Base-by-base conservation (phyloP, 371 early-diverging fungal species). In the Apophysomyces trapeziformis region DNA sequence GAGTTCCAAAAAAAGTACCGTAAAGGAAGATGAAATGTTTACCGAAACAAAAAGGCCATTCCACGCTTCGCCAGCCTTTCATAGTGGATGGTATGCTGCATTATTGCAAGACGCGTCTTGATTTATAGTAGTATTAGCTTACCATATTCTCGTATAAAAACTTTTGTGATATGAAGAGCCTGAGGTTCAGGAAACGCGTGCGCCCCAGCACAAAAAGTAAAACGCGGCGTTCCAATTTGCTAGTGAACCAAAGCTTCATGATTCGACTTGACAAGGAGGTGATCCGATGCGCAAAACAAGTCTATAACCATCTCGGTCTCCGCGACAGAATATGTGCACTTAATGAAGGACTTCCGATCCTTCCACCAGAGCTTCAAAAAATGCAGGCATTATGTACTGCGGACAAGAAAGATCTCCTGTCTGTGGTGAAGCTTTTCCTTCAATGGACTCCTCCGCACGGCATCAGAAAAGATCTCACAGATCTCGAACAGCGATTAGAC, bases 291-390 rank as follows among this genome's bases (percentile, higher is more conserved):
- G 36, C 38, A 26, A 16, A 38, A 56, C 39, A 41, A 50, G 63
- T 56, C 39, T 50, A 56, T 54, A 38, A 39, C 39, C 16, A 38
- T 14, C 13, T 12, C 41, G 39, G 50, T n/a, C 26, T 41, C 2
- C n/a, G 38, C 13, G 56, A 63, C 47, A 46, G 8, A 26, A 43
- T 39, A 38, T 39, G 36, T n/a, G 37, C 61, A 2, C 44, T 65
- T 37, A 39, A 38, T 60, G 21, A 39, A 9, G 37, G 38, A 5
- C 11, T 63, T 14, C 21, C 14, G 16, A 8, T 21, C 21, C 5
- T 50, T 9, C 61, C 61, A 13, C n/a, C 16, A 43, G 61, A 61
- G 46, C 43, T 61, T 18, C 61, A 61, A 21, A 61, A 44, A 16
- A 41, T 61, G 61, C 39, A 61, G n/a, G 16, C 36, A 18, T 41